A percentile compares a stretch with the other conserved stretches of the same genome.
These are phyloP conservation scores for Phytophthora ramorum DNA, from an alignment of 352 stramenopile genomes.

Conservation along the genomic window DNA sequence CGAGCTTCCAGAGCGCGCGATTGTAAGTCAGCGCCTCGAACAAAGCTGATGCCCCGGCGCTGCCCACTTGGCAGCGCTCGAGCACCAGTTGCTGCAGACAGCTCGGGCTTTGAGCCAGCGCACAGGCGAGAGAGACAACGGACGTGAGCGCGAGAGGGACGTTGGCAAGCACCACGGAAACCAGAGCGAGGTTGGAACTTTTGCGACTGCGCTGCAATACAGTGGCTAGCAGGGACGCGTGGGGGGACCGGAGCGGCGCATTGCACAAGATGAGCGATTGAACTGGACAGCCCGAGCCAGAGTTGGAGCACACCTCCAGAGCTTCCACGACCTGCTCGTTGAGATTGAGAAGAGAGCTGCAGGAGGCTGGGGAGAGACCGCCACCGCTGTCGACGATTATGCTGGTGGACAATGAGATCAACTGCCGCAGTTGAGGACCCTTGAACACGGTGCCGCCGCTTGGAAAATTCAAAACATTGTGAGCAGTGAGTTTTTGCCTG, in stretches of 20 bases:
- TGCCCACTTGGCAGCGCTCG: slow-evolving; percentile 68
- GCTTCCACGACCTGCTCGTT: slow-evolving; percentile 64
- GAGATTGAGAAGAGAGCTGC: slow-evolving; percentile 25
- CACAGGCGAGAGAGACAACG: slow-evolving; percentile 53
- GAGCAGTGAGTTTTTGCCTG: background rate
- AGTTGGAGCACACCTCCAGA: slow-evolving; percentile 37
- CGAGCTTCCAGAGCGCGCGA: slow-evolving; percentile 71
- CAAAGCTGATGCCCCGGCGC: slow-evolving; percentile 50
- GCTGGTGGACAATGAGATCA: slow-evolving; percentile 63
- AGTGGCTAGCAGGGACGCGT: slow-evolving; percentile 41
- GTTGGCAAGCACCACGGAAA: slow-evolving; percentile 74
- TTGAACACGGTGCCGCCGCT: slow-evolving; percentile 54
- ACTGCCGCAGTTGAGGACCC: slow-evolving; percentile 54
- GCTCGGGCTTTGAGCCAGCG: slow-evolving; percentile 52
- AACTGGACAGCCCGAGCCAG: slow-evolving; percentile 29
- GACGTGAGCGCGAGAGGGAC: slow-evolving; percentile 41
- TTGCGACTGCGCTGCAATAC: slow-evolving; percentile 41
- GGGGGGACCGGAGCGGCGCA: slow-evolving; percentile 41
- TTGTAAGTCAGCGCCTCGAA: slow-evolving; percentile 58
- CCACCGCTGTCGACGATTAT: slow-evolving; percentile 63
- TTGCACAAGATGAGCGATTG: slow-evolving; percentile 84
- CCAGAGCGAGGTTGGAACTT: slow-evolving; percentile 34
- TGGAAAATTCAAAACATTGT: slow-evolving; percentile 5
- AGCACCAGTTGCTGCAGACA: slow-evolving; percentile 77
- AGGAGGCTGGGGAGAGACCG: slow-evolving; percentile 3